Evolutionary conservation across 768 basidiomycete genomes (phyloP).

Genomic region (Panus rudis): DNA sequence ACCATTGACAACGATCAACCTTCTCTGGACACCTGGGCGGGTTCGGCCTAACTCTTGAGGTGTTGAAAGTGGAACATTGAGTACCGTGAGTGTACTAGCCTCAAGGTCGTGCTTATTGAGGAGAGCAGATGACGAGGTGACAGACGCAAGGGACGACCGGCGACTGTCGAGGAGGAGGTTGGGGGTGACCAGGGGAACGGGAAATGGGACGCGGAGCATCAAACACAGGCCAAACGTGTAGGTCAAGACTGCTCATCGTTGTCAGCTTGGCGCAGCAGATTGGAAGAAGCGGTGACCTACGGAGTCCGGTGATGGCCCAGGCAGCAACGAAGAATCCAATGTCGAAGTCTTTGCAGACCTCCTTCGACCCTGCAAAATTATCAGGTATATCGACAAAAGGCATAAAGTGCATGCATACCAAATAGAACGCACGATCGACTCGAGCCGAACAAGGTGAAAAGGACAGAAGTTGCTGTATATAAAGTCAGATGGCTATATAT

Average conservation of each 20-base stretch:
- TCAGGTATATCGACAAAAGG: not conserved
- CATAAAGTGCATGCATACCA: conserved; percentile 11
- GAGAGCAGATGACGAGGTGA: conserved; percentile 7
- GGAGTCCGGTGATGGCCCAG: conserved; percentile 17
- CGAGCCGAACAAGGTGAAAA: conserved; percentile 14
- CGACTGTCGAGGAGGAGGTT: conserved; percentile 13
- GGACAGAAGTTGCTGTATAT: conserved; percentile 13
- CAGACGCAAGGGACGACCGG: conserved; percentile 7
- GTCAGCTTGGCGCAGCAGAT: not conserved
- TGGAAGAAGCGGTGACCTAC: conserved; percentile 9
- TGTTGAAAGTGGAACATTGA: not conserved
- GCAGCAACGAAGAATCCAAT: conserved; percentile 10
- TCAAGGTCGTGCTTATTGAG: not conserved
- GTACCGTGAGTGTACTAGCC: not conserved
- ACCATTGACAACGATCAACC: not conserved
- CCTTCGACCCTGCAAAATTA: conserved; percentile 9
- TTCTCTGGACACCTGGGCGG: not conserved
- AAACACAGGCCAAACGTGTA: conserved; percentile 18
- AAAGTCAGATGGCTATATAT: not conserved
- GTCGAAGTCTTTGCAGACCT: conserved; percentile 15
- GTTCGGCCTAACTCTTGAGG: not conserved
- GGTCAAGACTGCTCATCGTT: conserved; percentile 11
- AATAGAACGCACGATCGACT: conserved; percentile 18
- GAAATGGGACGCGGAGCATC: conserved; percentile 18
- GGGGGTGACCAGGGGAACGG: conserved; percentile 15